Percentiles rank a stretch among this genome's conserved stretches.
Evolutionary conservation across 2,329 filamentous ascomycete genomes (phyloP).

Genomic region (Pseudocercospora eumusae): DNA sequence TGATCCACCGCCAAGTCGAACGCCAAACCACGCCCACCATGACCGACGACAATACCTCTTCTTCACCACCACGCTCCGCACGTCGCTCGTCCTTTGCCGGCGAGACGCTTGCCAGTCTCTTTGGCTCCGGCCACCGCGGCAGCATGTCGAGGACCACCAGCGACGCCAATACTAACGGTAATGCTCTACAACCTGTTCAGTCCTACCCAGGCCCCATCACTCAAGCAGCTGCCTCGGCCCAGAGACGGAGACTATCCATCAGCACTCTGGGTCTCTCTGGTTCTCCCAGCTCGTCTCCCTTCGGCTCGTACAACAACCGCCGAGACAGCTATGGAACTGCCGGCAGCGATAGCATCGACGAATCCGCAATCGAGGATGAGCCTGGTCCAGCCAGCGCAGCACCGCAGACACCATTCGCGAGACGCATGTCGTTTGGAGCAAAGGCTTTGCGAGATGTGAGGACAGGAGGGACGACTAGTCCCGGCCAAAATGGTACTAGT

Average conservation of each 20-base stretch:
- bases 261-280: constrained; percentile 52
- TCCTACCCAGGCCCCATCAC: constrained; percentile 50
- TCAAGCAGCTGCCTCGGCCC: constrained; percentile 52
- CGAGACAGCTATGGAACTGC: constrained; percentile 48
- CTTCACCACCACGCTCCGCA: constrained; percentile 31
- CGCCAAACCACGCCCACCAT: constrained; percentile 15
- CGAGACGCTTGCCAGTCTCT: constrained; percentile 53
- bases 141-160: constrained; percentile 34
- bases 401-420: constrained; percentile 70
- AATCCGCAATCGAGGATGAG: constrained; percentile 57
- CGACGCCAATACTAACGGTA: constrained; percentile 33
- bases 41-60: constrained; percentile 26
- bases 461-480: constrained; percentile 40
- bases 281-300: constrained; percentile 48
- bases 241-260: constrained; percentile 52
- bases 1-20: constrained; percentile 6
- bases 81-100: constrained; percentile 53
- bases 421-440: constrained; percentile 87
- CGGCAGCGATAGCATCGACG: constrained; percentile 48
- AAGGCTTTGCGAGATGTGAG: constrained; percentile 74
- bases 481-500: constrained; percentile 39
- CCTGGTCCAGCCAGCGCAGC: constrained; percentile 33
- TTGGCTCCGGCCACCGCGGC: constrained; percentile 42
- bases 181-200: constrained; percentile 29
- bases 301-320: constrained; percentile 46